Evolutionary conservation across 2,329 filamentous ascomycete genomes (phyloP), one percentile per base, ranked within the genome.

Genomic region (Aspergillus sclerotialis): DNA sequence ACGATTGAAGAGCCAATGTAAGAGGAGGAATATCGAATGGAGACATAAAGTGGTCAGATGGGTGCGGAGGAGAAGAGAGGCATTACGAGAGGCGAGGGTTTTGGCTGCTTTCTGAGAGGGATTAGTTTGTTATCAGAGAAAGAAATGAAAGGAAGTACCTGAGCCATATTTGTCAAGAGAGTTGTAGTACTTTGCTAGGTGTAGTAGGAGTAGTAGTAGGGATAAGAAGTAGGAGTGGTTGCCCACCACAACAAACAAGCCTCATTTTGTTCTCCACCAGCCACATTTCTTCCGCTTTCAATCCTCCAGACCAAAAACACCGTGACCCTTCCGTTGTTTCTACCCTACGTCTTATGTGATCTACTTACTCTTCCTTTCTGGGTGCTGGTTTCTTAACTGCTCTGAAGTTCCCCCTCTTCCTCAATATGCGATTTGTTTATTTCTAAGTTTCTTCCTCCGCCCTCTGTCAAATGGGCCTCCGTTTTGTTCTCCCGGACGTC

Each of bases 11-110:
- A 76, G 49, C 50, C 82, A 72, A 60, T 84, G 78, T 40, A 82
- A 73, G 33, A 87, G 55, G 38, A 94, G 69, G 68, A 90, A 95
- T 55, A 87, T 55, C 38, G 60, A 53, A 60, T 96, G 88, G 55
- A 93, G 67, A 46, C 68, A 55, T 41, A 85, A 68, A 29, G 86
- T 81, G 42, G 84, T 82, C 36, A 85, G 68, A 60, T 94, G 90
- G 16, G 92, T 85, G 55, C 80, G 85, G 56, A 82, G 84, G 30
- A 98, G 79, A 28, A 83, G 72, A 21, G 77, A 69, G 30, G 76
- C 70, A 63, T 96, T 96, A 64, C 82, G 78, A 49, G 82, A 83
- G 37, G 92, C 92, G 36, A 81, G 73, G 27, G 73, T 70, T 53
- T 70, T 70, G 44, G 65, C 59, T 38, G 67, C 67, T 70, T 69